These are phyloP conservation scores for Heracleum sosnowskyi DNA, from an alignment of 129 eudicot genomes.

Conservation along the genomic window DNA sequence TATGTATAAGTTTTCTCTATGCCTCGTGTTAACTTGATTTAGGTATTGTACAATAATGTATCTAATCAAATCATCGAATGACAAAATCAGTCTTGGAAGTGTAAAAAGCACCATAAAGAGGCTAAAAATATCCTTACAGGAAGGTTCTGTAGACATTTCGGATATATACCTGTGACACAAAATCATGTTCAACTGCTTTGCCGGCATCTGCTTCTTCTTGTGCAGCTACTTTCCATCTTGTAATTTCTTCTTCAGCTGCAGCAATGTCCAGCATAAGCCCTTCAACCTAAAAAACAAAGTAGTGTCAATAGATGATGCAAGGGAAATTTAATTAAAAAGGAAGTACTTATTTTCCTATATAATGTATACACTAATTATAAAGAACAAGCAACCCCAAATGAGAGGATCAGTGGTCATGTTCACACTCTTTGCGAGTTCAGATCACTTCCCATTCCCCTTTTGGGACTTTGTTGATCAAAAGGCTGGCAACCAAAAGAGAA, in stretches of 20 bases:
- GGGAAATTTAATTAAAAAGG: neutral
- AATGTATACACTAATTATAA: neutral
- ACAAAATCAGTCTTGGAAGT: neutral
- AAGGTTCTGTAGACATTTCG: neutral
- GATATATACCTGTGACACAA: slow-evolving; percentile 52
- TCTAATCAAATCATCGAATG: neutral
- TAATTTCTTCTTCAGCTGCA: slow-evolving; percentile 95
- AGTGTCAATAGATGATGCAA: neutral
- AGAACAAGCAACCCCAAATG: neutral
- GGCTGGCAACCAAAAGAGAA: neutral
- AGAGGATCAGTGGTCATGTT: neutral
- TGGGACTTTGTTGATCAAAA: neutral
- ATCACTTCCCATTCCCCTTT: neutral
- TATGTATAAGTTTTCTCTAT: neutral
- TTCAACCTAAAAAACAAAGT: slow-evolving; percentile 49
- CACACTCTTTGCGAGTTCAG: neutral
- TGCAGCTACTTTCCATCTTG: slow-evolving; percentile 91
- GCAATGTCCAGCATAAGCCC: slow-evolving; percentile 97
- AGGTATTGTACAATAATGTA: neutral
- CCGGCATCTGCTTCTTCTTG: slow-evolving; percentile 97
- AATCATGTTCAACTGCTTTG: slow-evolving; percentile 88
- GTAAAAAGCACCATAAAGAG: neutral
- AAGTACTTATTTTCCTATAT: neutral
- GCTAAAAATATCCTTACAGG: neutral
- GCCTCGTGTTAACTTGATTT: neutral